phyloP scores from a whole-genome alignment of 148 eudicot genomes.

The Chenopodium quinoa region DNA sequence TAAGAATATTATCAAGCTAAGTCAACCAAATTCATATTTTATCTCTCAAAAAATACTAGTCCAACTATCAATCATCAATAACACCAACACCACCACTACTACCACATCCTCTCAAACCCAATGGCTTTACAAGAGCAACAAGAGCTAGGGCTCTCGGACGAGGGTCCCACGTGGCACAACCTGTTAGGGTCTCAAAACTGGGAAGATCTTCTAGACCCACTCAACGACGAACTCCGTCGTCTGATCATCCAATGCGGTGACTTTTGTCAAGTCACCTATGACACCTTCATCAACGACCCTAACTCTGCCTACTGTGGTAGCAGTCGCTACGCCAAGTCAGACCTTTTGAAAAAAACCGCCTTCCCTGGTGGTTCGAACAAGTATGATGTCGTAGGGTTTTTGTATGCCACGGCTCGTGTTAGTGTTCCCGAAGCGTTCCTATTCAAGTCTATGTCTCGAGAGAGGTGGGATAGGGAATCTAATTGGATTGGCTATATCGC shows the following conservation, averaged over 20 bases:
- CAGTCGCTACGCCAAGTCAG: constrained; percentile 30
- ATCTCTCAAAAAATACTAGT: background rate
- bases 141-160: background rate
- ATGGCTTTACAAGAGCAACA: constrained; percentile 36
- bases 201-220: constrained; percentile 61
- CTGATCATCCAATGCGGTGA: constrained; percentile 78
- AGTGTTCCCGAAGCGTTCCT: constrained; percentile 43
- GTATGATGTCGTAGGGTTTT: constrained; percentile 39
- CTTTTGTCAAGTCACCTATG: constrained; percentile 78
- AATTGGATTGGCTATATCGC: constrained; percentile 64
- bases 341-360: constrained; percentile 21
- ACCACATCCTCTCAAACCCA: background rate
- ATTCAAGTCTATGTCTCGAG: constrained; percentile 45
- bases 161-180: constrained; percentile 21
- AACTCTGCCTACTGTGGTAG: constrained; percentile 36
- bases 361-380: constrained; percentile 28
- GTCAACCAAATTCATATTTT: background rate
- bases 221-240: constrained; percentile 49
- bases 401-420: constrained; percentile 58
- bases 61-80: background rate
- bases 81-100: background rate
- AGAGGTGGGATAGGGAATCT: constrained; percentile 62
- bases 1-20: background rate
- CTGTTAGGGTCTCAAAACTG: constrained; percentile 57
- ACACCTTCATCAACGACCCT: constrained; percentile 38